phyloP scores from a whole-genome alignment of 179 eudicot genomes.

The Pouteria campechiana region DNA sequence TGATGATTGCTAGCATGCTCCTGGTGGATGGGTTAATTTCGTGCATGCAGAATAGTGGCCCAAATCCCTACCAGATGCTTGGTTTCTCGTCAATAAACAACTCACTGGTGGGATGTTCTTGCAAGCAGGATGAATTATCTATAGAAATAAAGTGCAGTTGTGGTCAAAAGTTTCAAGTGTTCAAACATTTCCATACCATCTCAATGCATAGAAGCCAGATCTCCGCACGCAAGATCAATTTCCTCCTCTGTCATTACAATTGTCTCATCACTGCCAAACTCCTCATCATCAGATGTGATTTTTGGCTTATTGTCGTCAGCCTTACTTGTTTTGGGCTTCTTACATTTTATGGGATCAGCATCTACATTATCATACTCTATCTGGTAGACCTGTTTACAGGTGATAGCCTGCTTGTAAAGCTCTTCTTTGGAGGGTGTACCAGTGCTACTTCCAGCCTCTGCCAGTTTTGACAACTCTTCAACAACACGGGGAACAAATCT shows the following conservation, averaged over 20 bases:
- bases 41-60: too few species aligned
- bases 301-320: constrained; percentile 6
- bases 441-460: constrained; percentile 11
- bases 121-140: too few species aligned
- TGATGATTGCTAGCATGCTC: too few species aligned
- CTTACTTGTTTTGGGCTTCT: constrained; percentile 14
- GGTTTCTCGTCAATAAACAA: too few species aligned
- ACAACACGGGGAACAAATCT: constrained; percentile 59
- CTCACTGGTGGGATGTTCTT: too few species aligned
- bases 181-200: too few species aligned
- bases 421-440: constrained; percentile 25
- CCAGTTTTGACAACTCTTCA: constrained; percentile 56
- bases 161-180: too few species aligned
- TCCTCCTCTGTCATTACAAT: constrained; percentile 92
- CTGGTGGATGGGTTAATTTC: too few species aligned
- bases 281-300: constrained; percentile 7
- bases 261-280: constrained; percentile 77
- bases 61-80: too few species aligned
- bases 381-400: constrained; percentile 62
- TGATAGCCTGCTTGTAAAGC: constrained; percentile 49
- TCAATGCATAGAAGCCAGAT: constrained; percentile 23
- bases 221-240: constrained; percentile 55
- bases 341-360: constrained; percentile 7
- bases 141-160: too few species aligned
- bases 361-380: constrained; percentile 24